Evolutionary conservation across 139 green algal genomes (phyloP).

Genomic region (Closterium sp.): DNA sequence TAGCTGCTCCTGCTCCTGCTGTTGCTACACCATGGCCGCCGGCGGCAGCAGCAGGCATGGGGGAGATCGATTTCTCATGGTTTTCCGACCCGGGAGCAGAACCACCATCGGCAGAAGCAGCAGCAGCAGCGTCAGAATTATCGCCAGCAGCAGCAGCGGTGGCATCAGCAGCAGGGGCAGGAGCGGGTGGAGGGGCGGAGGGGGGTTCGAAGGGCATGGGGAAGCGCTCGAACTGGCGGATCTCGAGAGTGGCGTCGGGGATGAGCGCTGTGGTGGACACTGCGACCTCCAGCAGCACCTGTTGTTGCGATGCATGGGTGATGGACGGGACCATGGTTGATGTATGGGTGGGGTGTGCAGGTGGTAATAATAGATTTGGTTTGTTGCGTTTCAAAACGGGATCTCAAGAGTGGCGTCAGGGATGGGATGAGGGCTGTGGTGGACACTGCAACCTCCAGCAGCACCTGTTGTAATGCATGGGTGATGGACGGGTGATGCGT

Average conservation of each 20-base stretch:
- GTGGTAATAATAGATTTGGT: too few relatives aligned
- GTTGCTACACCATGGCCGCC: not conserved
- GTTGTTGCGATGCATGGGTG: not conserved
- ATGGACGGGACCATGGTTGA: not conserved
- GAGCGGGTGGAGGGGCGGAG: not conserved
- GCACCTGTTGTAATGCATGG: not conserved
- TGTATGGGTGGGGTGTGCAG: not conserved
- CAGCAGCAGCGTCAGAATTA: not conserved
- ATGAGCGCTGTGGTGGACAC: not conserved
- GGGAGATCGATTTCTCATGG: not conserved
- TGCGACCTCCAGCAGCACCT: constrained; percentile 27
- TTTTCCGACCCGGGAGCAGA: not conserved
- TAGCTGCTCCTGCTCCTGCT: not conserved
- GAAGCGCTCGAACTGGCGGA: constrained; percentile 42
- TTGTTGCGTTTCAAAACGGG: too few relatives aligned
- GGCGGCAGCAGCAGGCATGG: not conserved
- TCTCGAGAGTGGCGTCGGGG: constrained; percentile 29
- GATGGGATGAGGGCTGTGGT: not conserved
- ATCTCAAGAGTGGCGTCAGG: constrained; percentile 33
- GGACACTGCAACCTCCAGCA: not conserved
- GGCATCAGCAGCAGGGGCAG: not conserved
- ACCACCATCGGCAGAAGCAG: not conserved
- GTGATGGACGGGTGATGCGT: too few relatives aligned
- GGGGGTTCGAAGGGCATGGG: not conserved
- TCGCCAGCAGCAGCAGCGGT: not conserved